Conservation (phyloP, 2,329 filamentous ascomycete species). For the Cordyceps cicadae region DNA sequence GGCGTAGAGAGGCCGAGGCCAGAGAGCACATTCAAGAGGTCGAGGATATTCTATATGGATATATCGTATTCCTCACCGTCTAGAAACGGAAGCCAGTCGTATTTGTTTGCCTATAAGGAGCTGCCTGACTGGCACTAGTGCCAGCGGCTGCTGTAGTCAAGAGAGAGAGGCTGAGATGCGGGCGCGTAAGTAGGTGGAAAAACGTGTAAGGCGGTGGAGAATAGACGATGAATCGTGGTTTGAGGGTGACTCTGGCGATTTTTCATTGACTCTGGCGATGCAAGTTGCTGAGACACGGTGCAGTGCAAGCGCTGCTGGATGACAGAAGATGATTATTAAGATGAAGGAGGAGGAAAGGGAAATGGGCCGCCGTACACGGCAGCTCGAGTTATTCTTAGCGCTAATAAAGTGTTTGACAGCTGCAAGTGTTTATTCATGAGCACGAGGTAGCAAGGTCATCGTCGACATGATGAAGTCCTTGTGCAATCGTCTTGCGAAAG, state of each 20-base stretch:
- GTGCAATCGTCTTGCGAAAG: too few relatives aligned
- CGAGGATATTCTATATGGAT: too few relatives aligned
- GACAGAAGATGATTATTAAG: background rate
- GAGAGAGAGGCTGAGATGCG: background rate
- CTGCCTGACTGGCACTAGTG: slow-evolving; percentile 3
- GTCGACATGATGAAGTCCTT: too few relatives aligned
- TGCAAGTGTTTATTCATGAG: too few relatives aligned
- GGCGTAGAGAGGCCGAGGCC: too few relatives aligned
- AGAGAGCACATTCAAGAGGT: too few relatives aligned
- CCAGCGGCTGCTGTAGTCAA: background rate
- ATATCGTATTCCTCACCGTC: background rate
- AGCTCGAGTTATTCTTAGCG: too few relatives aligned
- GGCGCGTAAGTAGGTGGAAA: background rate
- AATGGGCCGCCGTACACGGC: too few relatives aligned
- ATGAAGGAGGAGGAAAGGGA: background rate
- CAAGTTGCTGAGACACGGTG: background rate
- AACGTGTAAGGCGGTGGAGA: background rate
- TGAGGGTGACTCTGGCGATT: background rate
- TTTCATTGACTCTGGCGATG: background rate
- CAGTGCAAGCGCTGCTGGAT: background rate
- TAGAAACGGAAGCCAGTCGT: background rate
- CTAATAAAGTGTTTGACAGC: too few relatives aligned
- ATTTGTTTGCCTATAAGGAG: background rate
- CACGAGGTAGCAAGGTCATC: too few relatives aligned
- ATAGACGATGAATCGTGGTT: background rate